A percentile compares a stretch with the other conserved stretches of the same genome.
Evolutionary conservation across 2,329 filamentous ascomycete species (phyloP).

Genomic region (Lachnellula suecica): DNA sequence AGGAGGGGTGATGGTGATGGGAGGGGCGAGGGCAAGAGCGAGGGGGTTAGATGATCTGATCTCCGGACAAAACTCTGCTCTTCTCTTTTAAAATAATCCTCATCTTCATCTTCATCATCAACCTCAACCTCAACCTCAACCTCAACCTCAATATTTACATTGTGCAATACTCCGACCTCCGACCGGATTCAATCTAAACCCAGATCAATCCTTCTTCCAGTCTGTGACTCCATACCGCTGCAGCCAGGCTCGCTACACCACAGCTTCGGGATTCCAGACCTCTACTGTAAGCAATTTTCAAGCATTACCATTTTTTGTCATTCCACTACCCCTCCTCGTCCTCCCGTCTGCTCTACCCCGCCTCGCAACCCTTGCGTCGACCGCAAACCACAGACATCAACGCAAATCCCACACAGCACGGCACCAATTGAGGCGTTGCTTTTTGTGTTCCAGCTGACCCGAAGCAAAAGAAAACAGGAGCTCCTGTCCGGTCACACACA

Average conservation of each 20-base stretch:
- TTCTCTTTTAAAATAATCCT: too few relatives aligned
- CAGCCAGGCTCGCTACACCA: neutral
- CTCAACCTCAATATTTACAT: neutral
- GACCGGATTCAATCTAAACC: too few relatives aligned
- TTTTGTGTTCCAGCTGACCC: conserved; percentile 13
- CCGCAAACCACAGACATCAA: neutral
- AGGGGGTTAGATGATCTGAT: too few relatives aligned
- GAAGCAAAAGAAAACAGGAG: conserved; percentile 2
- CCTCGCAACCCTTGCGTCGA: conserved; percentile 5
- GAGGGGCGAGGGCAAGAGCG: too few relatives aligned
- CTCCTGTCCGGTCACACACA: neutral
- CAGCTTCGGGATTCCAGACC: neutral
- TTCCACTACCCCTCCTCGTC: neutral
- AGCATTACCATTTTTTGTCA: neutral
- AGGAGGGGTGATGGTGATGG: too few relatives aligned
- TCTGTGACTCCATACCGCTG: too few relatives aligned
- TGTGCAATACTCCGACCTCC: neutral
- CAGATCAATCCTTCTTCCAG: too few relatives aligned
- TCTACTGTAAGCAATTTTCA: neutral
- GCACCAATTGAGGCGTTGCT: conserved; percentile 11
- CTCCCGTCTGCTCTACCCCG: conserved; percentile 6
- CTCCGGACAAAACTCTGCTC: too few relatives aligned
- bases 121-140: neutral
- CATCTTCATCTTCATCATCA: too few relatives aligned
- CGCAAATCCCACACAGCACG: neutral